A percentile compares a stretch with the other conserved stretches of the same genome.
Conservation (phyloP, 139 green algal species). For the Marvania coccoides region DNA sequence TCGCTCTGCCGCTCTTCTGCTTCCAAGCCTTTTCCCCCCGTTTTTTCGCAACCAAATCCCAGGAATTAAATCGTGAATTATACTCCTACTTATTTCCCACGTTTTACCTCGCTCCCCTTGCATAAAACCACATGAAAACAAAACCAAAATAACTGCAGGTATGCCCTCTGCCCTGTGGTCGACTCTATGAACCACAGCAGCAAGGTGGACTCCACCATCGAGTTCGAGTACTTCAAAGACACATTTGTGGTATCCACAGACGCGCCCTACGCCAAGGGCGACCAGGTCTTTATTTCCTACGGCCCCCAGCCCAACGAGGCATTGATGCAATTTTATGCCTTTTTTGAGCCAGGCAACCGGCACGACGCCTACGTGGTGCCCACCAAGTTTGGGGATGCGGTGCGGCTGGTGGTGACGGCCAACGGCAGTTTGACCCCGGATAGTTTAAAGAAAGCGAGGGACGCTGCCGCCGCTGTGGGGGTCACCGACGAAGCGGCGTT, state of each 20-base stretch:
- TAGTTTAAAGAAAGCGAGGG: slow-evolving; percentile 1
- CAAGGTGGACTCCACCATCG: slow-evolving; percentile 23
- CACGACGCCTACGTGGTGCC: slow-evolving; percentile 24
- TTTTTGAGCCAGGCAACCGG: slow-evolving; percentile 35
- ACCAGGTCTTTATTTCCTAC: slow-evolving; percentile 46
- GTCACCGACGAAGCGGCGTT: neutral
- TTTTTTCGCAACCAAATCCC: too few species aligned
- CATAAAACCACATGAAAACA: too few species aligned
- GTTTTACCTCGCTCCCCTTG: too few species aligned
- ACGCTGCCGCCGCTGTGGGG: neutral
- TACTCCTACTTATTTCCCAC: too few species aligned
- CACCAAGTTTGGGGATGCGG: neutral
- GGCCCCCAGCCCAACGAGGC: slow-evolving; percentile 40
- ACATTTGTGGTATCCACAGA: slow-evolving; percentile 19
- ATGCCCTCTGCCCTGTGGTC: slow-evolving; percentile 40
- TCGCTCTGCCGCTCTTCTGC: too few species aligned
- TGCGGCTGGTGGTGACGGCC: slow-evolving; percentile 5
- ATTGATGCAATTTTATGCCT: slow-evolving; percentile 54
- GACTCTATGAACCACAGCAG: slow-evolving; percentile 52
- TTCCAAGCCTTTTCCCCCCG: too few species aligned
- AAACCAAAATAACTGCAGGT: too few species aligned
- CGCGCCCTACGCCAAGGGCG: neutral
- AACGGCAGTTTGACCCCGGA: slow-evolving; percentile 23
- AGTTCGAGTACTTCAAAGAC: slow-evolving; percentile 50
- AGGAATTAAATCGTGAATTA: too few species aligned